phyloP scores from a whole-genome alignment of 768 basidiomycete species.

The Mycena alexandri region DNA sequence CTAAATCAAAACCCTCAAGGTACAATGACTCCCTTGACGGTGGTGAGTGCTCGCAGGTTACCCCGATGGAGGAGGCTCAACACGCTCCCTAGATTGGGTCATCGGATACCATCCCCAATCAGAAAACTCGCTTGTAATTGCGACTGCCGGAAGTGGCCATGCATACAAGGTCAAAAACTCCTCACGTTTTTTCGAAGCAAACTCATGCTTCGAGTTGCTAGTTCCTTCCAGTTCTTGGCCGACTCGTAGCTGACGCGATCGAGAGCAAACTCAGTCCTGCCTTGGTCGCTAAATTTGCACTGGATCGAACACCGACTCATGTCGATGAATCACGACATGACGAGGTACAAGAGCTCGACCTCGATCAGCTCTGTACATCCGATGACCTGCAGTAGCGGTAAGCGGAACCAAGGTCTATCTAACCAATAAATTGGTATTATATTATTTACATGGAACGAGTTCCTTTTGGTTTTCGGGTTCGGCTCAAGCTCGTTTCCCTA shows the following conservation, averaged over 20 bases:
- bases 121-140: constrained; percentile 75
- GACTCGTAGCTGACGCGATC: constrained; percentile 79
- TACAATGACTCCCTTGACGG: constrained; percentile 90
- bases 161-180: constrained; percentile 78
- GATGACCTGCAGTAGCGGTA: constrained; percentile 53
- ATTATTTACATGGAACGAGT: constrained; percentile 38
- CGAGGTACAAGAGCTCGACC: constrained; percentile 53
- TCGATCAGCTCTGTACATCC: constrained; percentile 62
- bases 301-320: constrained; percentile 58
- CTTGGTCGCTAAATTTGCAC: constrained; percentile 71
- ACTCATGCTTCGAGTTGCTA: constrained; percentile 47
- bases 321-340: constrained; percentile 51
- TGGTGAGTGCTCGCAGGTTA: constrained; percentile 30
- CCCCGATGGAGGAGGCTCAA: no score
- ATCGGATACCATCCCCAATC: constrained; percentile 75
- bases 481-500: constrained; percentile 78
- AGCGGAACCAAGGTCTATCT: neutral
- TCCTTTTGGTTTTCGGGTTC: constrained; percentile 51
- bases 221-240: constrained; percentile 90
- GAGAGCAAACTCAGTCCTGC: constrained; percentile 70
- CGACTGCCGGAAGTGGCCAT: constrained; percentile 91
- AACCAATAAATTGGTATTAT: constrained; percentile 19
- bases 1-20: constrained; percentile 56
- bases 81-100: constrained; percentile 70
- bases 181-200: neutral